These are phyloP conservation scores for Globomyces pollinis-pini DNA, from an alignment of 192 early-diverging fungal genomes.

Conservation along the genomic window DNA sequence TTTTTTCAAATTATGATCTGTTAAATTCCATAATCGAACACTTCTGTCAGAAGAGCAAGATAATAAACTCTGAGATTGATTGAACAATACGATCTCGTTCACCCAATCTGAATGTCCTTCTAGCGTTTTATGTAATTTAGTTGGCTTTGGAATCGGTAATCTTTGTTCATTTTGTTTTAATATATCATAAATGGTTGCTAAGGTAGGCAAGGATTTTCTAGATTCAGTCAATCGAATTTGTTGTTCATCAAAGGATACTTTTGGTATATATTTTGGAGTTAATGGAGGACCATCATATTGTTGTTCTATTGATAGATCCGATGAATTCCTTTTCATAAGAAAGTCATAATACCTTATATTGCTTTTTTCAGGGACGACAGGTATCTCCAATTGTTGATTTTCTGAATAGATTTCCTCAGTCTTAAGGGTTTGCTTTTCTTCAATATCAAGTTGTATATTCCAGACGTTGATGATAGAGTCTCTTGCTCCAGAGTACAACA, in stretches of 20 bases:
- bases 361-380: background rate
- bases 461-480: constrained; percentile 84
- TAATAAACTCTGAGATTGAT: constrained; percentile 57
- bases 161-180: constrained; percentile 3
- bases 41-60: constrained; percentile 91
- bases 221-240: background rate
- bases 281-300: background rate
- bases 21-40: constrained; percentile 58
- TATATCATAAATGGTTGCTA: too few relatives aligned
- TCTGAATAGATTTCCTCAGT: constrained; percentile 20
- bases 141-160: background rate
- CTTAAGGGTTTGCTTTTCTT: constrained; percentile 10
- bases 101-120: constrained; percentile 94
- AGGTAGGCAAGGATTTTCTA: background rate
- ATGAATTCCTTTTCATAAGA: too few relatives aligned
- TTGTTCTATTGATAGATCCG: background rate
- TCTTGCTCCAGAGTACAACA: constrained; percentile 82
- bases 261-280: background rate
- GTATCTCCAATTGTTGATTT: constrained; percentile 11
- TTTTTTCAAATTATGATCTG: constrained; percentile 2
- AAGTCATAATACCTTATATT: too few relatives aligned
- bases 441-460: constrained; percentile 45
- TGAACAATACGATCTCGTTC: constrained; percentile 79
- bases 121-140: constrained; percentile 29
- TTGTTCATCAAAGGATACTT: constrained; percentile 12